Base-by-base conservation (phyloP, 1,139 yeast species). In the Yamadazyma sp. region DNA sequence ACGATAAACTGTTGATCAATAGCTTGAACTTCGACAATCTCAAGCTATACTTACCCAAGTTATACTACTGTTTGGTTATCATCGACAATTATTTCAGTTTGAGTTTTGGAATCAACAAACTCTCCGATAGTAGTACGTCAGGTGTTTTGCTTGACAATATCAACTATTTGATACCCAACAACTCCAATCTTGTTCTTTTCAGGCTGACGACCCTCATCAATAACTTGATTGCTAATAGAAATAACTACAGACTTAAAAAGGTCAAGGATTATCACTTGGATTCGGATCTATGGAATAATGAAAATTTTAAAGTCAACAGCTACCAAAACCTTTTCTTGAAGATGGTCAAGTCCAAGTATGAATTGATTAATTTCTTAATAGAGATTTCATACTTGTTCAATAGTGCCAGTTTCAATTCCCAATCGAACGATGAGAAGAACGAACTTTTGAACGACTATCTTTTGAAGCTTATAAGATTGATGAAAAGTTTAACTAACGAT, bases 11-110 rank as follows among this genome's bases (percentile, higher is more conserved):
- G 5, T 33, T 29, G 28, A 29, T 40, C 6, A 43, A 40, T 15
- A 38, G 44, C 17, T 40, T 42, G 30, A 59, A 61, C 40, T 54
- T 51, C 39, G 78, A 73, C 46, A 64, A 66, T 40, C 61, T 68
- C 39, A 62, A 66, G 35, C 47, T 74, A 10, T 62, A 71, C 34
- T 62, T 77, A 40, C 76, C 80, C 10, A 71, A 79, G 46, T 60
- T 81, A 17, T 77, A 75, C 51, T 67, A 73, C 35, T 65, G 73
- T 27, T 51, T 81, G 26, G 62, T 68, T 14, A 56, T 79, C 0
- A 66, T 84, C 37, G 88, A 83, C 54, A 66, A 75, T 18, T 54
- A 81, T 26, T 79, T 78, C 47, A 61, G 82, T 17, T 59, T 83
- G 27, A 69, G 77, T 33, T 81, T 73, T 61, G 89, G 88, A 1